Conservation (phyloP, 345 rosid species). For the Raphanus raphanistrum region DNA sequence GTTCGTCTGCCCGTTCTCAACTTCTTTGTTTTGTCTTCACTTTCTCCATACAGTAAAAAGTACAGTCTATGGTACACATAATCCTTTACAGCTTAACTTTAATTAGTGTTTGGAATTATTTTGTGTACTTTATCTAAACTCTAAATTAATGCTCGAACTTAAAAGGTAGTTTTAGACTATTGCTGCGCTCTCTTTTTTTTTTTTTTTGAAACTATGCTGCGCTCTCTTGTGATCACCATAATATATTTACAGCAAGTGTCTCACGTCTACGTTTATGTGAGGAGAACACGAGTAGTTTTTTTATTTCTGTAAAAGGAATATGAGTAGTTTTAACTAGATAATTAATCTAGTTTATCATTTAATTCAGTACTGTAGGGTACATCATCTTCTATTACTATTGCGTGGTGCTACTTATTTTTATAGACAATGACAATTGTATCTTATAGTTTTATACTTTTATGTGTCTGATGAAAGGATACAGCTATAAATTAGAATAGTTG, state of each 20-base stretch:
- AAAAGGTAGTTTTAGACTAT: not conserved
- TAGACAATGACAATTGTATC: not conserved
- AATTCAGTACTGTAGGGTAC: not conserved
- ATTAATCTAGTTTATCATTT: too few species aligned
- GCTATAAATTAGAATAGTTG: constrained; percentile 1
- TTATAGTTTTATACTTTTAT: too few species aligned
- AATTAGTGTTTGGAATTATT: constrained; percentile 2
- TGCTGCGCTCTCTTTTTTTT: not conserved
- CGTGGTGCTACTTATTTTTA: not conserved
- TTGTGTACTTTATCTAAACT: constrained; percentile 11
- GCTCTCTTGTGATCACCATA: not conserved
- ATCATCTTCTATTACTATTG: not conserved
- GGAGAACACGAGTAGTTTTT: too few species aligned
- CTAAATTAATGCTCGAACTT: not conserved
- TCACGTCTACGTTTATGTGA: too few species aligned
- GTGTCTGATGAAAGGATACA: not conserved
- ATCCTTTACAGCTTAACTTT: constrained; percentile 3
- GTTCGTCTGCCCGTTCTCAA: constrained; percentile 14
- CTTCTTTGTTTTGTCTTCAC: constrained; percentile 10
- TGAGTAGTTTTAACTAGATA: not conserved
- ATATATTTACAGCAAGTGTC: too few species aligned
- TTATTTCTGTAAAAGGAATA: not conserved
- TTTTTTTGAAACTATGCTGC: too few species aligned
- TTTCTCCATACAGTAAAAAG: constrained; percentile 30
- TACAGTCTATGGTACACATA: constrained; percentile 32